Evolutionary conservation across 768 basidiomycete genomes (phyloP).

Genomic region (Porpolomopsis calyptriformis): DNA sequence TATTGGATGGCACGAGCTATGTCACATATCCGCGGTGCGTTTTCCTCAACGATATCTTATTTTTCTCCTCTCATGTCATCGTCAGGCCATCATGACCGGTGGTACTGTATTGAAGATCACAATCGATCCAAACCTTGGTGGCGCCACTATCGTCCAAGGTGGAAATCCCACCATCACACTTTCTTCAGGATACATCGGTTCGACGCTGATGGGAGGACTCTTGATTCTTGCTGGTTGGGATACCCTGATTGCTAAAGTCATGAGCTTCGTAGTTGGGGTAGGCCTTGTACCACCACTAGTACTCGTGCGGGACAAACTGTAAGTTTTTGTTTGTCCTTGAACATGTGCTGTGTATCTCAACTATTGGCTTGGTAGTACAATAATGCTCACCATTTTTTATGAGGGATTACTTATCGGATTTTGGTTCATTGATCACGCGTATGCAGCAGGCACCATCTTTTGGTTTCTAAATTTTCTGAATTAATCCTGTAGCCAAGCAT

Average conservation of each 20-base stretch:
- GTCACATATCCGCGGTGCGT: slow-evolving; percentile 68
- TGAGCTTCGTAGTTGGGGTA: slow-evolving; percentile 83
- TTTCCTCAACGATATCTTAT: background rate
- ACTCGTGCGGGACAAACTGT: slow-evolving; percentile 87
- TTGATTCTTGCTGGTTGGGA: slow-evolving; percentile 80
- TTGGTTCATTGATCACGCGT: slow-evolving; percentile 94
- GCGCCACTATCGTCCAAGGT: slow-evolving; percentile 66
- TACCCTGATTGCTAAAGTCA: slow-evolving; percentile 82
- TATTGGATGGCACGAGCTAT: slow-evolving; percentile 84
- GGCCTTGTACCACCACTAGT: slow-evolving; percentile 79
- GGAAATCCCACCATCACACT: slow-evolving; percentile 65
- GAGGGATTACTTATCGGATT: slow-evolving; percentile 85
- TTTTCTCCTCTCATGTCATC: background rate
- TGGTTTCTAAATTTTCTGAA: background rate
- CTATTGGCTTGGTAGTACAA: slow-evolving; percentile 49
- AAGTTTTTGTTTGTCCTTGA: slow-evolving; percentile 22
- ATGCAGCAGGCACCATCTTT: slow-evolving; percentile 19
- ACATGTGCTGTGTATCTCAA: background rate
- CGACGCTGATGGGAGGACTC: slow-evolving; percentile 70
- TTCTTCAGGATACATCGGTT: slow-evolving; percentile 73
- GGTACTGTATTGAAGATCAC: slow-evolving; percentile 71
- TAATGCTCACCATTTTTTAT: slow-evolving; percentile 68
- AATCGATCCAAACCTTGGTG: slow-evolving; percentile 77
- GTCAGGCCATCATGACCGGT: slow-evolving; percentile 66
- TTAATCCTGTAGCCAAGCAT: slow-evolving; percentile 43